These are phyloP conservation scores for Chaetomiaceae sp. DNA, from an alignment of 2,329 filamentous ascomycete genomes.

Conservation along the genomic window DNA sequence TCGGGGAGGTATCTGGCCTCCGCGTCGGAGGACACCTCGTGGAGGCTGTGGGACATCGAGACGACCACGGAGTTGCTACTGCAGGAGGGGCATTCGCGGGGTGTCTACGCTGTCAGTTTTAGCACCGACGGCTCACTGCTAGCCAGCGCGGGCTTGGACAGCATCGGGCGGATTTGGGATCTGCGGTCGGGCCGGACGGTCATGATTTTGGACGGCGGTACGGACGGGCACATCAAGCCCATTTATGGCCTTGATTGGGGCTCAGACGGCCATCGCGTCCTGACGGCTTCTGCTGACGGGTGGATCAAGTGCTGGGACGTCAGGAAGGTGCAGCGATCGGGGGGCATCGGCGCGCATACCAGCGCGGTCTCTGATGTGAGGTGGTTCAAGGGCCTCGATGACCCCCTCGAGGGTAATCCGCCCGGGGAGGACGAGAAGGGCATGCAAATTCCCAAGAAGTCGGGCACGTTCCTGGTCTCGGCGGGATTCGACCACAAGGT, in stretches of 20 bases:
- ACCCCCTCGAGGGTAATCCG: constrained; percentile 55
- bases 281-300: constrained; percentile 89
- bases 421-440: constrained; percentile 60
- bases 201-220: constrained; percentile 87
- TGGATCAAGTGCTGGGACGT: constrained; percentile 99
- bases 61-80: constrained; percentile 76
- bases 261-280: constrained; percentile 79
- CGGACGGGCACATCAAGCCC: constrained; percentile 76
- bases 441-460: constrained; percentile 68
- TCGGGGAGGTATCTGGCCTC: constrained; percentile 85
- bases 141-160: constrained; percentile 88
- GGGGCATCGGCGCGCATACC: constrained; percentile 82
- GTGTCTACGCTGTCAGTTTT: constrained; percentile 86
- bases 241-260: constrained; percentile 94
- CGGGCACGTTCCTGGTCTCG: constrained; percentile 85
- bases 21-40: constrained; percentile 92
- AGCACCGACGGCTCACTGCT: constrained; percentile 86
- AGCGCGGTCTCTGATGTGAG: constrained; percentile 87
- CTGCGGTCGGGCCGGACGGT: constrained; percentile 84
- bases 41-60: constrained; percentile 91
- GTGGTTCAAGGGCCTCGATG: constrained; percentile 87
- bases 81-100: constrained; percentile 91
- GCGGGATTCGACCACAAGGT: constrained; percentile 92
- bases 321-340: constrained; percentile 75
- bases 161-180: constrained; percentile 94